A percentile compares a stretch with the other conserved stretches of the same genome.
Evolutionary conservation across 805 yeast genomes (phyloP).

Genomic region (Cyberlindnera mrakii): DNA sequence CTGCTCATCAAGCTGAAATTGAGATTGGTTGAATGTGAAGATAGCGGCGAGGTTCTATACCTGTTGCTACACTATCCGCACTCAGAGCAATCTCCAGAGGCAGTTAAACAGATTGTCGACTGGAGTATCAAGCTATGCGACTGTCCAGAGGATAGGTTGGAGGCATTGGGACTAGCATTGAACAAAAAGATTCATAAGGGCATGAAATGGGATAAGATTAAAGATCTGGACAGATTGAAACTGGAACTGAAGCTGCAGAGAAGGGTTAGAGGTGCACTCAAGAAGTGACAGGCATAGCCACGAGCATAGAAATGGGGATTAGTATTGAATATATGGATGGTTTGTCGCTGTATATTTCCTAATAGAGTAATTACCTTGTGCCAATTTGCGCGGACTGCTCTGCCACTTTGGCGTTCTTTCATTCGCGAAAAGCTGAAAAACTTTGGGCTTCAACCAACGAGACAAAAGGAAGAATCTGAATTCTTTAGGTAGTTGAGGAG

Average conservation of each 20-base stretch:
- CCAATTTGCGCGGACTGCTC: too few species aligned
- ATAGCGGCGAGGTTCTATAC: slow-evolving; percentile 42
- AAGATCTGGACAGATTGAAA: slow-evolving; percentile 39
- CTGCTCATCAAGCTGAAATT: slow-evolving; percentile 38
- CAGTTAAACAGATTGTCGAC: slow-evolving; percentile 24
- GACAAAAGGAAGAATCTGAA: too few species aligned
- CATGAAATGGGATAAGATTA: slow-evolving; percentile 30
- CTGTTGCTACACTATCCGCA: slow-evolving; percentile 41
- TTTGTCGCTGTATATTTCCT: too few species aligned
- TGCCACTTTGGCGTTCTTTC: too few species aligned
- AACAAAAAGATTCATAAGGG: slow-evolving; percentile 35
- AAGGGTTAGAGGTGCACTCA: slow-evolving; percentile 27
- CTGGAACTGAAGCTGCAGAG: slow-evolving; percentile 43
- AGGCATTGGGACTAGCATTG: slow-evolving; percentile 33
- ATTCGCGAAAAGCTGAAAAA: too few species aligned
- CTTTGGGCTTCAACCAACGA: too few species aligned
- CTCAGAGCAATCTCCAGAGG: slow-evolving; percentile 22
- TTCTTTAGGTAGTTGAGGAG: too few species aligned
- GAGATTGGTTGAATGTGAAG: slow-evolving; percentile 36
- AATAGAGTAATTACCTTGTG: too few species aligned
- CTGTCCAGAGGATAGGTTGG: slow-evolving; percentile 28
- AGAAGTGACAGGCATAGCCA: background rate
- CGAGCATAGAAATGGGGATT: too few species aligned
- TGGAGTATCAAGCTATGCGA: slow-evolving; percentile 31
- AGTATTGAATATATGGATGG: too few species aligned